Evolutionary conservation across 2,329 filamentous ascomycete species (phyloP).

Genomic region (Claviceps capensis): DNA sequence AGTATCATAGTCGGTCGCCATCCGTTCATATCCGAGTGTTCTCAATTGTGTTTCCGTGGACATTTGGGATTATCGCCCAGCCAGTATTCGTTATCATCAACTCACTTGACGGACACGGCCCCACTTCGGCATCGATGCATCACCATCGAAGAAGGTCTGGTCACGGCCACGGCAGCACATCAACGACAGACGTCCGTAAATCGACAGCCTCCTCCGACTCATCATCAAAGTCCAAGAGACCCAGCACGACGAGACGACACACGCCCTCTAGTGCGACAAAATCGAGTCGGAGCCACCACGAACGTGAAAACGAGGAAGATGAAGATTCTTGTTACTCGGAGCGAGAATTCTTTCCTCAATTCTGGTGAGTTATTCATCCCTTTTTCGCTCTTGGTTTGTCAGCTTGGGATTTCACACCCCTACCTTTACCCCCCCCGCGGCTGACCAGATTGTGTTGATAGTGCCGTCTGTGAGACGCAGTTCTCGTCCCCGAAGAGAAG

Average conservation of each 20-base stretch:
- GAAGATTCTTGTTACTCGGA: constrained; percentile 40
- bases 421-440: neutral
- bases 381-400: neutral
- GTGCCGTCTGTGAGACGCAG: constrained; percentile 56
- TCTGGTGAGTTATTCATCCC: constrained; percentile 34
- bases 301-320: constrained; percentile 36
- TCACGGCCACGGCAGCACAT: constrained; percentile 36
- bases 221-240: constrained; percentile 32
- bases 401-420: neutral
- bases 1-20: neutral
- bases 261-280: constrained; percentile 28
- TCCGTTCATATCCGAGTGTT: neutral
- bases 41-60: too few species aligned
- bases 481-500: constrained; percentile 43
- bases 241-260: constrained; percentile 30
- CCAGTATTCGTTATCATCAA: neutral
- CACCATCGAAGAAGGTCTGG: constrained; percentile 44
- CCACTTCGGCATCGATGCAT: constrained; percentile 28
- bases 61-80: too few species aligned
- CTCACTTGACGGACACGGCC: neutral
- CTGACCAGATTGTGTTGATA: constrained; percentile 15
- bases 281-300: constrained; percentile 35
- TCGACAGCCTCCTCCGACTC: constrained; percentile 29
- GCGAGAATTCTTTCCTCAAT: constrained; percentile 50
- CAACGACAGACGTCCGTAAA: constrained; percentile 42